Percentiles rank a stretch among this genome's conserved stretches.
phyloP scores from a whole-genome alignment of 2,329 filamentous ascomycete genomes.

The Aspergillus transmontanensis region DNA sequence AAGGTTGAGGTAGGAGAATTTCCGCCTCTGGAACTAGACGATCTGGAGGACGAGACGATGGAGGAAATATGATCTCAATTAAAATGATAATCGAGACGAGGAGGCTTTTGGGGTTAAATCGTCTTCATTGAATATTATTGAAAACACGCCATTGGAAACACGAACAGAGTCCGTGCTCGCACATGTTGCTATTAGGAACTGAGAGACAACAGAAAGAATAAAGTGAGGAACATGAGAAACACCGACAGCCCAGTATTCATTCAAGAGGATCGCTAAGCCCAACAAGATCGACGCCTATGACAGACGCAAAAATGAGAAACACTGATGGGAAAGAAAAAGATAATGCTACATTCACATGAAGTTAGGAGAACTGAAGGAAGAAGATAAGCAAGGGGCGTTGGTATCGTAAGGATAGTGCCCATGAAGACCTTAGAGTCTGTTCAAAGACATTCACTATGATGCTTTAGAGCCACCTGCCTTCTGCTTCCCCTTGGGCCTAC shows the following conservation, averaged over 20 bases:
- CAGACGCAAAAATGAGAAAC: neutral
- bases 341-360: neutral
- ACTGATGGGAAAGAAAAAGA: neutral
- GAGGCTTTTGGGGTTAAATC: neutral
- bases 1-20: constrained; percentile 65
- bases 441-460: neutral
- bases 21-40: constrained; percentile 52
- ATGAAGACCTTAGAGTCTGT: neutral
- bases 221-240: neutral
- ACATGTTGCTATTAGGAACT: neutral
- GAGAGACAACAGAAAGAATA: constrained; percentile 1
- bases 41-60: constrained; percentile 55
- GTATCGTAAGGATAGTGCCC: constrained; percentile 2
- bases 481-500: constrained; percentile 38
- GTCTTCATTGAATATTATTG: constrained; percentile 20
- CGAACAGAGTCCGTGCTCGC: neutral
- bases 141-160: constrained; percentile 10
- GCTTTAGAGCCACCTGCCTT: constrained; percentile 22
- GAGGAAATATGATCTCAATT: constrained; percentile 52
- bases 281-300: neutral
- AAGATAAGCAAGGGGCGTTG: neutral
- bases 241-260: constrained; percentile 3
- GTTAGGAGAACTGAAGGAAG: neutral
- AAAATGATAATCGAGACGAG: neutral
- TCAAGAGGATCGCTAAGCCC: neutral